Percentiles rank a stretch among this genome's conserved stretches.
phyloP scores from a whole-genome alignment of 306 rosid species.

The Luffa acutangula region DNA sequence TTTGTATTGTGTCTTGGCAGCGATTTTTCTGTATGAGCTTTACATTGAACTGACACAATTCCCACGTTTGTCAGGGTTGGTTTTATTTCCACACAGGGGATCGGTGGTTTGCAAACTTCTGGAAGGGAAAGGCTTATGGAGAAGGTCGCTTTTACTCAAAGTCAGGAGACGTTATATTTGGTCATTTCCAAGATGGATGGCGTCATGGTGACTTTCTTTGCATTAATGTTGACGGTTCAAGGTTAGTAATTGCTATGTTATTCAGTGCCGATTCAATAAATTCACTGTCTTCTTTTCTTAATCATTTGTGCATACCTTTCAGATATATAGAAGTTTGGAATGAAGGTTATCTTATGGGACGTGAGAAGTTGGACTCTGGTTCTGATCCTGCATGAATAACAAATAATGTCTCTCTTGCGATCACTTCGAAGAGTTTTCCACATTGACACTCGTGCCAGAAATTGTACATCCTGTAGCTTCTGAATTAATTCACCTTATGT shows the following conservation, averaged over 20 bases:
- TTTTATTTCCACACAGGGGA: slow-evolving; percentile 82
- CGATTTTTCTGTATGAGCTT: background rate
- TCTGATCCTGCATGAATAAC: slow-evolving; percentile 13
- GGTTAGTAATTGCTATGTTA: slow-evolving; percentile 26
- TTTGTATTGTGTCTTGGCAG: background rate
- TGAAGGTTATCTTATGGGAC: slow-evolving; percentile 48
- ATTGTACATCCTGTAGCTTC: background rate
- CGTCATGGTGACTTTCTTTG: slow-evolving; percentile 79
- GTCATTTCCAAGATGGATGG: slow-evolving; percentile 85
- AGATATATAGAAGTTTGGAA: slow-evolving; percentile 71
- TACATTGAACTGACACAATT: background rate
- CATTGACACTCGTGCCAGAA: background rate
- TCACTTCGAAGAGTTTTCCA: background rate
- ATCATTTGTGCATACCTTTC: slow-evolving; percentile 1
- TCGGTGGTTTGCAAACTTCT: slow-evolving; percentile 92
- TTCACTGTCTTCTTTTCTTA: background rate
- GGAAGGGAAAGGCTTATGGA: slow-evolving; percentile 98
- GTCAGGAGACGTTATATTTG: slow-evolving; percentile 78
- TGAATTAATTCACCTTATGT: background rate
- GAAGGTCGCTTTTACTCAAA: slow-evolving; percentile 89
- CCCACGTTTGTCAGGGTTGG: slow-evolving; percentile 59
- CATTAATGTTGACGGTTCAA: slow-evolving; percentile 60
- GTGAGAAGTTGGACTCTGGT: slow-evolving; percentile 28
- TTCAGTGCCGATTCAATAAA: background rate
- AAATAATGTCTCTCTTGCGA: background rate